Percentiles rank a stretch among this genome's conserved stretches.
Evolutionary conservation across 208 protist species (phyloP).

Genomic region (Angomonas deanei): DNA sequence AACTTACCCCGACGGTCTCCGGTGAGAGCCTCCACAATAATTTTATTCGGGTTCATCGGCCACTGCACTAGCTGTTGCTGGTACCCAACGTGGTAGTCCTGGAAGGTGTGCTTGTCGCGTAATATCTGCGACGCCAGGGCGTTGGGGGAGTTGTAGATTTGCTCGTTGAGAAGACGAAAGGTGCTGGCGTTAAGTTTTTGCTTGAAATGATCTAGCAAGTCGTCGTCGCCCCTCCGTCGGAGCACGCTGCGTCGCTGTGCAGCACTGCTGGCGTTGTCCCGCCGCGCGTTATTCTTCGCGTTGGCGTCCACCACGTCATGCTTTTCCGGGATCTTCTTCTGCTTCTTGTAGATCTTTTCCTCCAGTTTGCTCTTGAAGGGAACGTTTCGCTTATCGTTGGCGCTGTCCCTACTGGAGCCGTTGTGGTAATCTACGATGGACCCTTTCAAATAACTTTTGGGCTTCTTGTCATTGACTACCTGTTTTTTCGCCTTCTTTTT

Average conservation of each 20-base stretch:
- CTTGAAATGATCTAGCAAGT: slow-evolving; percentile 80
- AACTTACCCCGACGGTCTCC: slow-evolving; percentile 74
- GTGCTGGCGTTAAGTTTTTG: slow-evolving; percentile 77
- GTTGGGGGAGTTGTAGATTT: slow-evolving; percentile 84
- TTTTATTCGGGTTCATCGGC: slow-evolving; percentile 90
- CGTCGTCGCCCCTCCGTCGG: slow-evolving; percentile 62
- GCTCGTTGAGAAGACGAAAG: slow-evolving; percentile 85
- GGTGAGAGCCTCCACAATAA: slow-evolving; percentile 81
- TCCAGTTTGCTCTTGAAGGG: slow-evolving; percentile 59
- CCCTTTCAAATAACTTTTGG: slow-evolving; percentile 57
- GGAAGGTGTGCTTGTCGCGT: slow-evolving; percentile 61
- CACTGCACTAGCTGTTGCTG: slow-evolving; percentile 88
- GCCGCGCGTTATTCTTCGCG: slow-evolving; percentile 19
- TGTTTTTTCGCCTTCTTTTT: slow-evolving; percentile 48
- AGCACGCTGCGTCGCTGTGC: slow-evolving; percentile 79
- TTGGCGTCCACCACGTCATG: slow-evolving; percentile 25
- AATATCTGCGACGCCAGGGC: slow-evolving; percentile 74
- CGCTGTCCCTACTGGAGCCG: slow-evolving; percentile 46
- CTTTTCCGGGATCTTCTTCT: slow-evolving; percentile 51
- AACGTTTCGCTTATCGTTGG: slow-evolving; percentile 68
- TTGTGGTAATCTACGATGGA: slow-evolving; percentile 62
- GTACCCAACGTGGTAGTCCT: slow-evolving; percentile 93
- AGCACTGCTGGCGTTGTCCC: slow-evolving; percentile 61
- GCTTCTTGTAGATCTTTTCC: slow-evolving; percentile 46
- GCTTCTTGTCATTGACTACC: slow-evolving; percentile 12